Conservation (phyloP, 805 yeast species). For the Lipomyces chichibuensis region DNA sequence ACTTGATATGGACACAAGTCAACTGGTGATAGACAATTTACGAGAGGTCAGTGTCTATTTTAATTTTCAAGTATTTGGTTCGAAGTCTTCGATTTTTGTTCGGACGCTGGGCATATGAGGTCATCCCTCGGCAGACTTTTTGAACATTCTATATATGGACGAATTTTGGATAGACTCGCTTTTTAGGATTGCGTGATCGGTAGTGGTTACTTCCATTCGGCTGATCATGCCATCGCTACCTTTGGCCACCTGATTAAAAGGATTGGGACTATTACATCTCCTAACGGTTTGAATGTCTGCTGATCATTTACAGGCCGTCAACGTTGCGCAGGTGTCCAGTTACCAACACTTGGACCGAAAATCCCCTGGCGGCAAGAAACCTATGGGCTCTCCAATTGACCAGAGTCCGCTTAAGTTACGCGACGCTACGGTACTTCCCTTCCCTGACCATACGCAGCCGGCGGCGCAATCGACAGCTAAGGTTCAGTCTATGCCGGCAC, state of each 20-base stretch:
- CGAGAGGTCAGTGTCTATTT: constrained; percentile 24
- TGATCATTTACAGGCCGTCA: constrained; percentile 24
- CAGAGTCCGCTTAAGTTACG: not conserved
- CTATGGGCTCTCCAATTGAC: not conserved
- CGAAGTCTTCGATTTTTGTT: not conserved
- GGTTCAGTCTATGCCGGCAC: constrained; percentile 1
- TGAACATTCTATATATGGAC: too few species aligned
- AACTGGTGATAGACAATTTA: constrained; percentile 13
- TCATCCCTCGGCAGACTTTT: too few species aligned
- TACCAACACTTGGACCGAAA: constrained; percentile 19
- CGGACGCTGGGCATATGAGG: not conserved
- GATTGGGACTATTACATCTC: not conserved
- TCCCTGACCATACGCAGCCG: not conserved
- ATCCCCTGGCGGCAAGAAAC: not conserved
- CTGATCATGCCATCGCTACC: too few species aligned
- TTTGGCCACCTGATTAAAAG: too few species aligned
- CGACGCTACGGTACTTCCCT: not conserved
- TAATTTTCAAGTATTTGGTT: not conserved
- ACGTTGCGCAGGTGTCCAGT: constrained; percentile 24
- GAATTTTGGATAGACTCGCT: too few species aligned
- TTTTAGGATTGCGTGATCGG: too few species aligned
- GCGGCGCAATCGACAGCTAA: not conserved
- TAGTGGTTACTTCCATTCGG: too few species aligned
- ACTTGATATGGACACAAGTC: constrained; percentile 13
- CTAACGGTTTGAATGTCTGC: not conserved